These are phyloP conservation scores for Sparassis latifolia DNA, from an alignment of 1,284 basidiomycete genomes.

Conservation along the genomic window DNA sequence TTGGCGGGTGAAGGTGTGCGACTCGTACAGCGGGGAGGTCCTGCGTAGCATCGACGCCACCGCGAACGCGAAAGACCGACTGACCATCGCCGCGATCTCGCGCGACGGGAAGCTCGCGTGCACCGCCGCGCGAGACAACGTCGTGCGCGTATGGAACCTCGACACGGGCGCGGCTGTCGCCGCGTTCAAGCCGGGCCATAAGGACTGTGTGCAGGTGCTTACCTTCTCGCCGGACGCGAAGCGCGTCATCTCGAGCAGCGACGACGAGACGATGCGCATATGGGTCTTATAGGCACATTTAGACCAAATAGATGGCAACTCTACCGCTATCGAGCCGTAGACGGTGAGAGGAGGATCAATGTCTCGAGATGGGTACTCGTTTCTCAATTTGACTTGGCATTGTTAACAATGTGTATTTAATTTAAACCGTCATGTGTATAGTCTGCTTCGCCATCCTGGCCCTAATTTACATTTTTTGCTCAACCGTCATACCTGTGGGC, in stretches of 20 bases:
- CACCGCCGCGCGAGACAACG: constrained; percentile 29
- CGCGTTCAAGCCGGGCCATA: neutral
- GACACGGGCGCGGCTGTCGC: neutral
- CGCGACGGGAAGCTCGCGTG: constrained; percentile 24
- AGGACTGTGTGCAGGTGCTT: constrained; percentile 18
- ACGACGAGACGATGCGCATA: constrained; percentile 12
- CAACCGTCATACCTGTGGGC: no score
- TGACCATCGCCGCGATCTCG: constrained; percentile 5
- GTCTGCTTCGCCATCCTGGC: no score
- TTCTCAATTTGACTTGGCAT: no score
- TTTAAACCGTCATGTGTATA: no score
- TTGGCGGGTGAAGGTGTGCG: constrained; percentile 18
- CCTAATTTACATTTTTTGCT: no score
- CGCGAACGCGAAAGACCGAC: neutral
- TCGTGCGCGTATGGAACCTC: constrained; percentile 25
- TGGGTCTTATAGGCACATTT: constrained; percentile 6
- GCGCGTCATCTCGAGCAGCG: constrained; percentile 8
- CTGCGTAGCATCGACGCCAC: constrained; percentile 3
- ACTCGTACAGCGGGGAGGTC: constrained; percentile 7
- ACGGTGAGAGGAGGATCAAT: no score
- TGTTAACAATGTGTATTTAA: no score
- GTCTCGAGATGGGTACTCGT: no score
- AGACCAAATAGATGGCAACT: no score
- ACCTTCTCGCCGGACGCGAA: constrained; percentile 12
- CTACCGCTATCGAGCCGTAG: no score